Evolutionary conservation across 2,329 filamentous ascomycete species (phyloP).

Genomic region (Sporothrix pallida): DNA sequence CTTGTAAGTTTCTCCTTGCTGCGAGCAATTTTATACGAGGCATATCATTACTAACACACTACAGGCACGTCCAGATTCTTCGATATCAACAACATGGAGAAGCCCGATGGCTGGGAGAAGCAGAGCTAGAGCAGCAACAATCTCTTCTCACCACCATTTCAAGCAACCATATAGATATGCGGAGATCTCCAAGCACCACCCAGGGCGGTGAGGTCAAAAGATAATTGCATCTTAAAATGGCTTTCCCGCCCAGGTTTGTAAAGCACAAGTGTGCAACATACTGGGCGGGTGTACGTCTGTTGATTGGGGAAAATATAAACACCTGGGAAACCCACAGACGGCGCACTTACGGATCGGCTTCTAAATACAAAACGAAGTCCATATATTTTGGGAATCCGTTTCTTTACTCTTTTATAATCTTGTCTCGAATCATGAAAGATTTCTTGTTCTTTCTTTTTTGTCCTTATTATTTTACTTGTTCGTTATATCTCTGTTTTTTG

Average conservation of each 20-base stretch:
- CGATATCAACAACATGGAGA: constrained; percentile 78
- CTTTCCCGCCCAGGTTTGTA: not conserved
- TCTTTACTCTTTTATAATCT: constrained; percentile 15
- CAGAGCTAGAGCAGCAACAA: constrained; percentile 56
- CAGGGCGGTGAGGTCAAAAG: not conserved
- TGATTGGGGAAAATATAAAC: constrained; percentile 24
- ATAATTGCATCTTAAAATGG: not conserved
- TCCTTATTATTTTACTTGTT: not conserved
- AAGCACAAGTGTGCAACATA: constrained; percentile 1
- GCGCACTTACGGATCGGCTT: constrained; percentile 27
- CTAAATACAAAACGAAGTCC: not conserved
- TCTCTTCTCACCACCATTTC: not conserved
- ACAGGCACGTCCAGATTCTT: constrained; percentile 84
- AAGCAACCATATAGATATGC: not conserved
- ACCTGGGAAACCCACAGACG: constrained; percentile 27
- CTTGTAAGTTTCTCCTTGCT: constrained; percentile 68
- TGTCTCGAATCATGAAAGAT: not conserved
- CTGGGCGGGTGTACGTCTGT: not conserved
- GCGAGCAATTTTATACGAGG: too few relatives aligned
- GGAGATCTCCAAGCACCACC: not conserved
- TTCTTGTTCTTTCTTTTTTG: not conserved
- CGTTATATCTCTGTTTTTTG: not conserved
- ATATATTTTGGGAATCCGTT: constrained; percentile 4
- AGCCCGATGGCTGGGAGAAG: constrained; percentile 84
- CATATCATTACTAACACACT: not conserved